Conservation (phyloP, 305 asterid genomes). For the Lippia alba region DNA sequence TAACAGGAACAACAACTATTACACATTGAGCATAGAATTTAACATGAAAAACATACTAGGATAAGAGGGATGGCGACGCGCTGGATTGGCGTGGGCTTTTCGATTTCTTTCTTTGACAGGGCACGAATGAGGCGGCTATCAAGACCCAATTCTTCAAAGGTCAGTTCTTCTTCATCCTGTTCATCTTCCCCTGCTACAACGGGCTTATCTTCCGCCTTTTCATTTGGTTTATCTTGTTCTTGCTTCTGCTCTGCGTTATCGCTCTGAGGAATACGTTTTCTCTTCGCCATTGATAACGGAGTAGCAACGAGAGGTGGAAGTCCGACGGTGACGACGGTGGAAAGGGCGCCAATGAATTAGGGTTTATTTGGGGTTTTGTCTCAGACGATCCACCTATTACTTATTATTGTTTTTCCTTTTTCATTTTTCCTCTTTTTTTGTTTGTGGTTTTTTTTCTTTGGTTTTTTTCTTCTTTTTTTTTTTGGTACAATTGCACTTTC, state of each 20-base stretch:
- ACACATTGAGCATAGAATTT: conserved; percentile 19
- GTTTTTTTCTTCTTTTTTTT: no score
- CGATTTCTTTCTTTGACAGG: conserved; percentile 63
- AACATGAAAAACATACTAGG: conserved; percentile 45
- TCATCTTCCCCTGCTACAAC: conserved; percentile 35
- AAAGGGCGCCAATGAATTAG: conserved; percentile 24
- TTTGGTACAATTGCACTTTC: no score
- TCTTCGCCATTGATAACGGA: conserved; percentile 42
- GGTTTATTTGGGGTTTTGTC: conserved; percentile 38
- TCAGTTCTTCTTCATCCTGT: conserved; percentile 55
- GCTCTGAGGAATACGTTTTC: conserved; percentile 28
- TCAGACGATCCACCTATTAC: background rate
- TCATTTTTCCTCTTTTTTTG: no score
- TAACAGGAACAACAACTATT: background rate
- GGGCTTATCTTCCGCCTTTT: conserved; percentile 25
- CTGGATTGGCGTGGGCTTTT: conserved; percentile 89
- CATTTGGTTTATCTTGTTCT: conserved; percentile 1
- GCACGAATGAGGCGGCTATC: conserved; percentile 87
- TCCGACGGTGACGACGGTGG: conserved; percentile 10
- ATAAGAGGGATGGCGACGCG: conserved; percentile 81
- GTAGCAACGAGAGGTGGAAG: background rate
- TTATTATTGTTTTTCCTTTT: no score
- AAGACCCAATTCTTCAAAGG: conserved; percentile 77
- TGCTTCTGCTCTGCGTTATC: conserved; percentile 20
- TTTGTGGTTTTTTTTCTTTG: no score